Base-by-base conservation (phyloP, 306 rosid genomes). In the Gastrolobium bilobum region DNA sequence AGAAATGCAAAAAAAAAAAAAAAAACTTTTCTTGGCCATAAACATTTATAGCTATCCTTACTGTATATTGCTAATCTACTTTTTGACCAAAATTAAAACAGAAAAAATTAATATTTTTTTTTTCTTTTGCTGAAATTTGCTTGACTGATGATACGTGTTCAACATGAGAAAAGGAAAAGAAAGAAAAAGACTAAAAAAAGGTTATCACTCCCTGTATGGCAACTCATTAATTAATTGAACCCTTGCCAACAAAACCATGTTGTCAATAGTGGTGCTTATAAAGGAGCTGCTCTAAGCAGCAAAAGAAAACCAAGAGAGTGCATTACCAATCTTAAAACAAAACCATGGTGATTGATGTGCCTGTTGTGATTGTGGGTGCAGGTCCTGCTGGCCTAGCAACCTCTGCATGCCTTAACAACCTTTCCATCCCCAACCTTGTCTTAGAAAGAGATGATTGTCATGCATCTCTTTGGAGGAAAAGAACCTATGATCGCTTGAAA, bases 301-400 rank as follows among this genome's bases (percentile, higher is more conserved):
- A 7, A 4, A 72, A 26, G 8, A 44, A 59, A 52, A 1, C 48
- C 33, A 39, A 20, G 26, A 20, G 26, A 1, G 33, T 38, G 13
- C 30, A 63, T 20, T 10, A 8, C 13, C 29, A 68, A 67, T 11
- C 13, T 3, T 26, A 14, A 29, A 47, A 26, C 13, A 11, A 33
- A 70, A 10, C 39, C 43, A 82, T 85, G 86, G 81, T 52, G 34
- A 78, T 78, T 13, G 90, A 91, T 68, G 70, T 80, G 0, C 81
- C 82, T 7, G 94, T 89, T 13, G 65, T 91, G 46, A 74, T 91
- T 6, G 89, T 89, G 0, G 94, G 97, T 2, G 97, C 82, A 0
- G 97, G 97, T 0, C 94, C 97, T 44, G 88, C 94, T 0, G 92
- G 97, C 0, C 7, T 92, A 26, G 91, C 92, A 68, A 82, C 86